Percentiles rank a stretch among this genome's conserved stretches.
These are phyloP conservation scores for Cymbopogon citratus DNA, from an alignment of 176 grass and related monocot genomes.

Conservation along the genomic window DNA sequence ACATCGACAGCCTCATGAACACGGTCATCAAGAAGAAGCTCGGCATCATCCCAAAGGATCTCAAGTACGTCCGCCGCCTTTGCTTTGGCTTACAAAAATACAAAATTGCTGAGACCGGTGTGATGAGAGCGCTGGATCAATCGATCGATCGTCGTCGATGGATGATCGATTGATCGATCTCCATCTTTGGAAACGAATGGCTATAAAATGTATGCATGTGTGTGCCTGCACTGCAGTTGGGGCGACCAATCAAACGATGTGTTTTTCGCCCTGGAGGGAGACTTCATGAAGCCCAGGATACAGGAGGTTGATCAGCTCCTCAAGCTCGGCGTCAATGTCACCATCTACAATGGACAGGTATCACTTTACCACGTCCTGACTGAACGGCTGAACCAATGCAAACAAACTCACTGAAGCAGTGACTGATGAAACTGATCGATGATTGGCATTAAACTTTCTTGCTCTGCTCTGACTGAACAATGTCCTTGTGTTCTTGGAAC, in stretches of 20 bases:
- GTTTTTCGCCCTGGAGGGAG: conserved; percentile 34
- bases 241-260: conserved; percentile 52
- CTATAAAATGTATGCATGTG: neutral
- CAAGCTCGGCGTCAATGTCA: conserved; percentile 59
- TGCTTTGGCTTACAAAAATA: too few species aligned
- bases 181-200: too few species aligned
- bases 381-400: too few species aligned
- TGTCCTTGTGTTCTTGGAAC: neutral
- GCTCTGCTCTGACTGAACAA: neutral
- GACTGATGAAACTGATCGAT: neutral
- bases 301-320: conserved; percentile 83
- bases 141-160: too few species aligned
- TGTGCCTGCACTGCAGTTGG: conserved; percentile 30
- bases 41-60: conserved; percentile 57
- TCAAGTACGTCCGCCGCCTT: conserved; percentile 5
- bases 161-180: too few species aligned
- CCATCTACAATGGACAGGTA: conserved; percentile 86
- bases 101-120: too few species aligned
- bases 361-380: neutral
- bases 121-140: too few species aligned
- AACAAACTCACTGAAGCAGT: neutral
- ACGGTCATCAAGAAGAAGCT: conserved; percentile 71
- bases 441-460: neutral
- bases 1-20: conserved; percentile 50
- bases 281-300: conserved; percentile 86